These are phyloP conservation scores for Trichoderma parareesei DNA, from an alignment of 495 filamentous ascomycete genomes.

Conservation along the genomic window DNA sequence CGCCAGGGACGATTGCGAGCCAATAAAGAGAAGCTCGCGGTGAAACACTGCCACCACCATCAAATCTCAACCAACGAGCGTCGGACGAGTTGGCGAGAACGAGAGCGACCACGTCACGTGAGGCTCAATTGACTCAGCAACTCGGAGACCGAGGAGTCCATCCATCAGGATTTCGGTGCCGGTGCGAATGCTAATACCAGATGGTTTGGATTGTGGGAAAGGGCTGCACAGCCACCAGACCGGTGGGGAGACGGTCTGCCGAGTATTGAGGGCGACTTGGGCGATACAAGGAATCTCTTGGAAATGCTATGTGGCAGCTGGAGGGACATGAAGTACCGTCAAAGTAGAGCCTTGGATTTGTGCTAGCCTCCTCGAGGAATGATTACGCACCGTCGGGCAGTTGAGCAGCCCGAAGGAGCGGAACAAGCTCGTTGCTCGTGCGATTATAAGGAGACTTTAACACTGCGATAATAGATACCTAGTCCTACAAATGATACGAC, in stretches of 20 bases:
- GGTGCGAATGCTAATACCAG: too few species aligned
- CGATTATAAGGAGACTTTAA: neutral
- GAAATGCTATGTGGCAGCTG: neutral
- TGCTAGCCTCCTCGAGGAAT: neutral
- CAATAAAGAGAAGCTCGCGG: neutral
- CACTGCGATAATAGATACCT: neutral
- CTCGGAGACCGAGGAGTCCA: conserved; percentile 2
- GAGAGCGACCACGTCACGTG: neutral
- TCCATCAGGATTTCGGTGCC: neutral
- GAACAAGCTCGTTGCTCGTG: neutral
- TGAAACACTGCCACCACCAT: conserved; percentile 5
- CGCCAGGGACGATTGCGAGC: neutral
- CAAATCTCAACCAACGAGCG: neutral
- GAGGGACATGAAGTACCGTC: neutral
- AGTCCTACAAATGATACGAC: too few species aligned
- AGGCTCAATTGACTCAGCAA: neutral
- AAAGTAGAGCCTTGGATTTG: neutral
- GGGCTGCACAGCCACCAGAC: neutral
- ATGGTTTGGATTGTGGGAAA: neutral
- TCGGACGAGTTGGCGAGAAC: neutral
- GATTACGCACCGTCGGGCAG: conserved; percentile 5
- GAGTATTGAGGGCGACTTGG: neutral
- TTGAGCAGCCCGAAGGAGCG: conserved; percentile 8
- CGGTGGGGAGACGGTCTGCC: conserved; percentile 2
- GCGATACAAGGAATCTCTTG: neutral